Conservation (phyloP, 768 basidiomycete genomes). For the Epithele typhae region DNA sequence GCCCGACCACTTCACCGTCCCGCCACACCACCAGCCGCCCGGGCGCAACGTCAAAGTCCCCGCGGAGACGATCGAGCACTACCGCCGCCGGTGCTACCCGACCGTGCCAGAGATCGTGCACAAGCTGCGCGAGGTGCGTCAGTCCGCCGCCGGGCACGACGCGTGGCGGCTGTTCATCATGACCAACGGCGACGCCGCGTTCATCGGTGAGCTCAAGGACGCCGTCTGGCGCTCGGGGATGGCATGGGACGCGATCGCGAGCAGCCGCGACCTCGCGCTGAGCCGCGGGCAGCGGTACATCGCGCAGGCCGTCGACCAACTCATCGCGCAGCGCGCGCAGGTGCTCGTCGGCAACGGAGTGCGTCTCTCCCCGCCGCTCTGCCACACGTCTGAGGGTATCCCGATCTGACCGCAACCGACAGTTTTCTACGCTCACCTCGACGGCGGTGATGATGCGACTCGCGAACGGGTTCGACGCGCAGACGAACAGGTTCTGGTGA, state of each 20-base stretch:
- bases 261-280: constrained; percentile 51
- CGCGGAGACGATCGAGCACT: constrained; percentile 18
- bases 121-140: constrained; percentile 30
- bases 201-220: constrained; percentile 41
- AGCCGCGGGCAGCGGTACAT: constrained; percentile 53
- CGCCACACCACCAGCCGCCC: background rate
- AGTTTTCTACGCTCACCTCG: constrained; percentile 47
- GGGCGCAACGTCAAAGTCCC: constrained; percentile 1
- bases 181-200: constrained; percentile 56
- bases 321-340: constrained; percentile 58
- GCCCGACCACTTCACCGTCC: constrained; percentile 37
- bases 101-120: constrained; percentile 43
- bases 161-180: constrained; percentile 54
- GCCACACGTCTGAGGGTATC: background rate
- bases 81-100: constrained; percentile 53
- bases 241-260: constrained; percentile 46
- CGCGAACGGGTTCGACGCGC: constrained; percentile 28
- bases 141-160: constrained; percentile 14
- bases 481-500: constrained; percentile 39
- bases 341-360: constrained; percentile 71
- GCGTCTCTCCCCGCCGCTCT: constrained; percentile 18
- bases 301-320: constrained; percentile 61
- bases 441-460: constrained; percentile 43
- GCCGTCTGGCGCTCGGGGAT: constrained; percentile 32
- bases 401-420: background rate